Evolutionary conservation across 2,329 filamentous ascomycete genomes (phyloP).

Genomic region (Colletotrichum eremochloae): DNA sequence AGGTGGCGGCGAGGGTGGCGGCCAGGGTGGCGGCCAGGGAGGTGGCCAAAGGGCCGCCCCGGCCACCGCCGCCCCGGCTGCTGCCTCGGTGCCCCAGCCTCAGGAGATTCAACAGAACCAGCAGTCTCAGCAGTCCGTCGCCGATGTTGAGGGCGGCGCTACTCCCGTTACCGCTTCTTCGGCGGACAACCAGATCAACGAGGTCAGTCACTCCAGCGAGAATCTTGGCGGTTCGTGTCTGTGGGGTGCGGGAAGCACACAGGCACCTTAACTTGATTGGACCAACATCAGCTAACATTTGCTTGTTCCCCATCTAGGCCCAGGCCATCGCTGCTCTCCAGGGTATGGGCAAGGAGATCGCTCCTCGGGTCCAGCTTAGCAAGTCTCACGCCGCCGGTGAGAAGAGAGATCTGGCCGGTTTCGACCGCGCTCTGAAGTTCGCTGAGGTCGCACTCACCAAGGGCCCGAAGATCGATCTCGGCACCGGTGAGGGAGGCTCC

Average conservation of each 20-base stretch:
- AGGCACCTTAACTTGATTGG: slow-evolving; percentile 12
- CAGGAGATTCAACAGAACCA: slow-evolving; percentile 43
- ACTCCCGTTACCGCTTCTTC: slow-evolving; percentile 29
- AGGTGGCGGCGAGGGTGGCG: background rate
- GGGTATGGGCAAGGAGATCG: slow-evolving; percentile 64
- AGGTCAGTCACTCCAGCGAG: slow-evolving; percentile 29
- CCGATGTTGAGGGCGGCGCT: slow-evolving; percentile 19
- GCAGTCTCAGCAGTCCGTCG: slow-evolving; percentile 40
- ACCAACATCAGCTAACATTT: slow-evolving; percentile 24
- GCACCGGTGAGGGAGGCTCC: slow-evolving; percentile 54
- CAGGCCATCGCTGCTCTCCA: slow-evolving; percentile 59
- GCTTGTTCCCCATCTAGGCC: slow-evolving; percentile 46
- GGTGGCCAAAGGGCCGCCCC: slow-evolving; percentile 12
- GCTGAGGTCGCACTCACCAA: slow-evolving; percentile 56
- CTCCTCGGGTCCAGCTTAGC: slow-evolving; percentile 52
- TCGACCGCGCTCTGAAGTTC: slow-evolving; percentile 56
- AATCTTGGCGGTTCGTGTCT: slow-evolving; percentile 44
- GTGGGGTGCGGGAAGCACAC: slow-evolving; percentile 52
- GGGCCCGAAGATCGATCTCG: slow-evolving; percentile 56
- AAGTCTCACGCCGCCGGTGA: slow-evolving; percentile 43
- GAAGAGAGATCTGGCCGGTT: slow-evolving; percentile 56
- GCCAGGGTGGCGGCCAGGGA: slow-evolving; percentile 17
- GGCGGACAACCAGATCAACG: slow-evolving; percentile 27
- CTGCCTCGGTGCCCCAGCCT: slow-evolving; percentile 20
- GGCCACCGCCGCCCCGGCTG: slow-evolving; percentile 46